Evolutionary conservation across 805 yeast species (phyloP).

Genomic region (Ogataea naganishii): DNA sequence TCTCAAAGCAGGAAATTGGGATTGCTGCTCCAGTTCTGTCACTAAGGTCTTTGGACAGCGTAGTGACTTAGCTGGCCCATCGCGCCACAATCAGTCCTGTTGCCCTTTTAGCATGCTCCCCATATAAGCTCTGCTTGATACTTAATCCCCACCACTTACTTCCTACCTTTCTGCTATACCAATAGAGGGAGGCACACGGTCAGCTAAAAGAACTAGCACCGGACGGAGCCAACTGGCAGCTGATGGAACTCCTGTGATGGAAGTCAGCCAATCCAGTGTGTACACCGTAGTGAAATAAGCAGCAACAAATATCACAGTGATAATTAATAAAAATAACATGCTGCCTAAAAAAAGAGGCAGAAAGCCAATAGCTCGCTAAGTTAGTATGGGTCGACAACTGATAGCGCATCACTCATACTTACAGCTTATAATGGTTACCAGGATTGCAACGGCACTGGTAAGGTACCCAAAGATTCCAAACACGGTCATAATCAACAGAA

Average conservation of each 20-base stretch:
- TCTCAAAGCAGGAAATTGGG: not conserved
- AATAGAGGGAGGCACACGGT: constrained; percentile 24
- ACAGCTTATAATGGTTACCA: constrained; percentile 1
- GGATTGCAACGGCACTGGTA: not conserved
- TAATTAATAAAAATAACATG: constrained; percentile 9
- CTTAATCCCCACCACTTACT: not conserved
- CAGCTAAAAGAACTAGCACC: constrained; percentile 17
- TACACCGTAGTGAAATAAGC: constrained; percentile 6
- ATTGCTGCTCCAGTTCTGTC: not conserved
- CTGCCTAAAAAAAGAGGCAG: constrained; percentile 14
- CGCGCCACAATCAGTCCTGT: too few species aligned
- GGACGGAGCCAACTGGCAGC: too few species aligned
- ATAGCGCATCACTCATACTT: too few species aligned
- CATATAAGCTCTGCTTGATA: too few species aligned
- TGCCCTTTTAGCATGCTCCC: too few species aligned
- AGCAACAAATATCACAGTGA: constrained; percentile 6
- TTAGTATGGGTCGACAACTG: too few species aligned
- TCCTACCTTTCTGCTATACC: constrained; percentile 14
- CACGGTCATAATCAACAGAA: not conserved
- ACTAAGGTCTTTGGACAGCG: not conserved
- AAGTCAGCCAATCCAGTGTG: constrained; percentile 3
- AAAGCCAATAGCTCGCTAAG: constrained; percentile 16
- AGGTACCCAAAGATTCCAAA: not conserved
- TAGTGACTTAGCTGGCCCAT: constrained; percentile 2
- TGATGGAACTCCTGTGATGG: constrained; percentile 7